Evolutionary conservation across 805 yeast species (phyloP).

Genomic region (Scheffersomyces amazonensis): DNA sequence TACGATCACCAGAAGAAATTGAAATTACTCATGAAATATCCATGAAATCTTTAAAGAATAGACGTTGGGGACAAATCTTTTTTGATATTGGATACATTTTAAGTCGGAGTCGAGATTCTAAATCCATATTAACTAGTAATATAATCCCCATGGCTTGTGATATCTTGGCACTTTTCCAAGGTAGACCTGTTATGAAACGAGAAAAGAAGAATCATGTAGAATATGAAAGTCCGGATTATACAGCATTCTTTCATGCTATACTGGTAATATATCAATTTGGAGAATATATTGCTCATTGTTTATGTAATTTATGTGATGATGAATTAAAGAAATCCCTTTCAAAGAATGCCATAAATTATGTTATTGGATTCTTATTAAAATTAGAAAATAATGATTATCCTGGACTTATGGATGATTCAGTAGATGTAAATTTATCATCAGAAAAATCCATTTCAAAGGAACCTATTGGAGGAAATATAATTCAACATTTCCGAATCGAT

Average conservation of each 20-base stretch:
- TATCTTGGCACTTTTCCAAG: conserved; percentile 68
- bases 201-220: conserved; percentile 83
- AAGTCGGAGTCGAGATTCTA: conserved; percentile 60
- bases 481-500: conserved; percentile 24
- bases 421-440: conserved; percentile 19
- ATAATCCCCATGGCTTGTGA: conserved; percentile 63
- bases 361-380: conserved; percentile 23
- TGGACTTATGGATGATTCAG: conserved; percentile 21
- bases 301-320: conserved; percentile 22
- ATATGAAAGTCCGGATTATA: conserved; percentile 84
- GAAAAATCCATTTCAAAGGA: conserved; percentile 17
- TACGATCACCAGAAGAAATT: conserved; percentile 42
- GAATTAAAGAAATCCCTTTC: conserved; percentile 10
- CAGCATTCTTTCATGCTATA: conserved; percentile 63
- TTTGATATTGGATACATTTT: conserved; percentile 77
- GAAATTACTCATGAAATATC: conserved; percentile 34
- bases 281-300: conserved; percentile 49
- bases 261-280: conserved; percentile 65
- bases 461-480: conserved; percentile 16
- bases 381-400: conserved; percentile 28
- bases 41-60: conserved; percentile 54
- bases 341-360: conserved; percentile 27
- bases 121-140: conserved; percentile 40
- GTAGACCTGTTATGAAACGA: conserved; percentile 69
- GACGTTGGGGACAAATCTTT: conserved; percentile 76